phyloP scores from a whole-genome alignment of 78 protist genomes.

The Dictyostelium firmibasis region DNA sequence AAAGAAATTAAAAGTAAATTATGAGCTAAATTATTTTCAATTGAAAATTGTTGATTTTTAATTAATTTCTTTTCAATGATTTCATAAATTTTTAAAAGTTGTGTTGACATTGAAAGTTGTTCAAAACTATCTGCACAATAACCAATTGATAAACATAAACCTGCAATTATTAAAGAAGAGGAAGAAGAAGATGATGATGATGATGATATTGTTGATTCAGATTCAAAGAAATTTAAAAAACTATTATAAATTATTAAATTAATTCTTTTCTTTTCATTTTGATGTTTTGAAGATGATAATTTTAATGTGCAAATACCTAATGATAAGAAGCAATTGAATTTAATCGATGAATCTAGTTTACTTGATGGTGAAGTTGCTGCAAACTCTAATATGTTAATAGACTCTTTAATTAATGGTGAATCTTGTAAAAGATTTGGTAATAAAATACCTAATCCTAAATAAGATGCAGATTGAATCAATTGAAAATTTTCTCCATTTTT shows the following conservation, averaged over 20 bases:
- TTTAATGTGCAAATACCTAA: not conserved
- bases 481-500: not conserved
- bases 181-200: not conserved
- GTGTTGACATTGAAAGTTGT: conserved; percentile 2
- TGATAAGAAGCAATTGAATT: not conserved
- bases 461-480: not conserved
- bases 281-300: not conserved
- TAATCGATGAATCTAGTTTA: not conserved
- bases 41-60: not conserved
- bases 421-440: conserved; percentile 10
- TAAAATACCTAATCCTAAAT: conserved; percentile 17
- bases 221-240: not conserved
- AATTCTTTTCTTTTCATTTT: not conserved
- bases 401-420: conserved; percentile 10
- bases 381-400: not conserved
- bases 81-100: not conserved
- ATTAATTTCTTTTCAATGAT: not conserved
- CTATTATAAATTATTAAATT: not conserved
- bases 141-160: conserved; percentile 12
- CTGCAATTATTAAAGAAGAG: not conserved
- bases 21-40: not conserved
- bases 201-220: not conserved
- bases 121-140: not conserved
- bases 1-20: not conserved
- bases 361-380: not conserved